Evolutionary conservation across 768 basidiomycete genomes (phyloP).

Genomic region (Agaricus blazei): DNA sequence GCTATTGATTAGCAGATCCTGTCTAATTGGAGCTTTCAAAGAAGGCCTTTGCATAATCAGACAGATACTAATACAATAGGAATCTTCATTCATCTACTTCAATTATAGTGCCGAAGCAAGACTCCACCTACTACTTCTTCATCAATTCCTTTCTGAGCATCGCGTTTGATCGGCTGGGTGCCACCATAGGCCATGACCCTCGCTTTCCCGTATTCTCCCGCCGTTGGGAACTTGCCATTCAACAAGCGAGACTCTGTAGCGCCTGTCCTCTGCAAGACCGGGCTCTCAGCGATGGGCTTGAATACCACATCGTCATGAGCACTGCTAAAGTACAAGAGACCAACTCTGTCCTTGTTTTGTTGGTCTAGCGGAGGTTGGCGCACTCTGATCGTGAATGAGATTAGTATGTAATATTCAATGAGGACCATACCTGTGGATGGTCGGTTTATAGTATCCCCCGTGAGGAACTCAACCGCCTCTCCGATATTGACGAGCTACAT

Average conservation of each 20-base stretch:
- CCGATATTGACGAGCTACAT: constrained; percentile 39
- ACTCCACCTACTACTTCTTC: constrained; percentile 42
- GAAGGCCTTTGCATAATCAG: neutral
- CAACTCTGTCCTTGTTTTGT: constrained; percentile 35
- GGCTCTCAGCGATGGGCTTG: constrained; percentile 34
- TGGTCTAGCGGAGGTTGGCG: constrained; percentile 46
- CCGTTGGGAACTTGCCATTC: constrained; percentile 34
- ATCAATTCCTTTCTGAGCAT: constrained; percentile 33
- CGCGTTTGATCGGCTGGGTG: constrained; percentile 19
- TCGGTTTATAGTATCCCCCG: constrained; percentile 45
- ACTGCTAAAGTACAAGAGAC: constrained; percentile 43
- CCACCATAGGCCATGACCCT: constrained; percentile 38
- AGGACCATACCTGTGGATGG: constrained; percentile 30
- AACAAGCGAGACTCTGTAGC: constrained; percentile 20
- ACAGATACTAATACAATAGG: neutral
- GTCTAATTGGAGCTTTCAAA: too few relatives aligned
- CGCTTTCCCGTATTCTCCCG: constrained; percentile 35
- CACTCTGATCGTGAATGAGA: constrained; percentile 24
- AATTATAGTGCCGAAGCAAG: constrained; percentile 44
- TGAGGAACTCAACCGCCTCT: constrained; percentile 43
- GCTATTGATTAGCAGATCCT: too few relatives aligned
- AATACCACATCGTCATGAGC: constrained; percentile 39
- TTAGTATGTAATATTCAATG: neutral
- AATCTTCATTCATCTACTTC: constrained; percentile 1
- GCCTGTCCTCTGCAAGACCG: constrained; percentile 34